Evolutionary conservation across 2,329 filamentous ascomycete genomes (phyloP).

Genomic region (Gremmenia infestans): DNA sequence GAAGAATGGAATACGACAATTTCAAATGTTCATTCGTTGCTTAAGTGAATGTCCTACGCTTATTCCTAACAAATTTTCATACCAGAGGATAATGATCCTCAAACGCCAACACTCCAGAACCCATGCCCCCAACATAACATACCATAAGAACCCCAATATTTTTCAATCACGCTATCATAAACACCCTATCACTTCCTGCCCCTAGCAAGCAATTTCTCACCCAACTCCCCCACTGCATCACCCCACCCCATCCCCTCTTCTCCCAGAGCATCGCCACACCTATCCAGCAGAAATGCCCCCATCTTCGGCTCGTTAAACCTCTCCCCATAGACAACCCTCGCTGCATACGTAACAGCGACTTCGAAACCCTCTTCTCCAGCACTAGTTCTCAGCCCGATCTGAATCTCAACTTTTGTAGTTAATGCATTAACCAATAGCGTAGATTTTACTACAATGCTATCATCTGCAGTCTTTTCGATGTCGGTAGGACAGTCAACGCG

Average conservation of each 20-base stretch:
- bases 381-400: slow-evolving; percentile 49
- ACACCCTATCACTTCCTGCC: slow-evolving; percentile 41
- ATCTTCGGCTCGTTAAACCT: slow-evolving; percentile 72
- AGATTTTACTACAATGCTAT: slow-evolving; percentile 55
- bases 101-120: too few relatives aligned
- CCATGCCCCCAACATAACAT: not conserved
- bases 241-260: slow-evolving; percentile 44
- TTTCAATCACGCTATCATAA: slow-evolving; percentile 1
- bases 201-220: slow-evolving; percentile 49
- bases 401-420: slow-evolving; percentile 63
- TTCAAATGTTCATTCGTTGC: too few relatives aligned
- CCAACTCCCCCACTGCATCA: slow-evolving; percentile 50
- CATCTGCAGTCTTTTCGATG: slow-evolving; percentile 59
- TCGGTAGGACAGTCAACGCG: slow-evolving; percentile 60
- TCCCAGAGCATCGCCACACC: slow-evolving; percentile 37
- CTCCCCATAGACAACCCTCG: slow-evolving; percentile 70
- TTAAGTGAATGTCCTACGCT: too few relatives aligned
- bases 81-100: too few relatives aligned
- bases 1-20: too few relatives aligned
- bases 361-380: slow-evolving; percentile 46
- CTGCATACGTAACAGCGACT: slow-evolving; percentile 49
- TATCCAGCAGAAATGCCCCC: slow-evolving; percentile 60
- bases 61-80: too few relatives aligned
- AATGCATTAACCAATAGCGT: slow-evolving; percentile 59
- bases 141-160: not conserved